Base-by-base conservation (phyloP, 805 yeast species). In the Metschnikowia reukaufii region DNA sequence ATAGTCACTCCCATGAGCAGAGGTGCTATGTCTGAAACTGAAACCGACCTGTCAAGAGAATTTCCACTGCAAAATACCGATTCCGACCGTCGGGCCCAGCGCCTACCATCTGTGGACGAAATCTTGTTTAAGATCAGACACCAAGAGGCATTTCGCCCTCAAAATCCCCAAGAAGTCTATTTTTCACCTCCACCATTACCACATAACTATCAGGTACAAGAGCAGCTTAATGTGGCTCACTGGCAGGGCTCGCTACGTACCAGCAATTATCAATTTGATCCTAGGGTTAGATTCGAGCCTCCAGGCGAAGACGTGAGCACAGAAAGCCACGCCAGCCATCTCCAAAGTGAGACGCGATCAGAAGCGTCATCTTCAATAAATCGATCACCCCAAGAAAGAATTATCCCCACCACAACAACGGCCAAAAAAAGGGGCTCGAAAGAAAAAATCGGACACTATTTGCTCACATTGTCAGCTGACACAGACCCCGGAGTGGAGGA, bases 401-500 rank as follows among this genome's bases (percentile, higher is more conserved):
- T 20, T 7, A 32, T 19, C 10, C 32, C 7, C 15, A 31, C 12
- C n/a, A 36, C 23, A 15, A 29, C 41, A 19, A 37, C 47, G 4
- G 50, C 49, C 7, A 54, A 52, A 33, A 54, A 54, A 33, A 37
- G 58, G n/a, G 58, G 58, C 36, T n/a, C 49, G 58, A 17, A 55
- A 55, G 32, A 52, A 48, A 37, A 55, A 55, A 45, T 48, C 51
- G 6, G 51, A 50, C 29, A 46, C 51, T 2, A 42, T 47, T n/a
- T 55, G 58, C 50, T 47, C 50, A 15, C 58, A 55, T 21, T 55
- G 58, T 39, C 37, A 36, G 35, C 58, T 55, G 58, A 50, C 51
- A n/a, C 53, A 80, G 39, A 87, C 96, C 0, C 97, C 97, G 0
- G 97, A 91, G 64, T 90, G 97, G 97, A 76, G 97, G 60, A 74